A percentile compares a stretch with the other conserved stretches of the same genome.
phyloP scores from a whole-genome alignment of 176 grass and related monocot genomes.

The Stipa capillata region DNA sequence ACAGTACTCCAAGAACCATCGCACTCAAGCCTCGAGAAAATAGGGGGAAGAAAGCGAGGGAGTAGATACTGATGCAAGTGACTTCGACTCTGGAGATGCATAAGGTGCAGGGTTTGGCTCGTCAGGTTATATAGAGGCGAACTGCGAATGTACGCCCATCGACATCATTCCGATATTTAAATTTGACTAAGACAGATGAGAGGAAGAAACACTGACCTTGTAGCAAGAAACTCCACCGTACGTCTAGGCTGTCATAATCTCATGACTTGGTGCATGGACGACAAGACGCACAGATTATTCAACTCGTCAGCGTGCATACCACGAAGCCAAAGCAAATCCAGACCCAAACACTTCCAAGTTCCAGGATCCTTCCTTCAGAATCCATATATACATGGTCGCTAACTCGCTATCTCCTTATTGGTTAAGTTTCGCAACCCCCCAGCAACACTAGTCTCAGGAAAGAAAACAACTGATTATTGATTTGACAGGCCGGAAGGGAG shows the following conservation, averaged over 20 bases:
- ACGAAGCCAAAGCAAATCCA: neutral
- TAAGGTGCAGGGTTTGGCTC: no score
- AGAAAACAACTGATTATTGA: neutral
- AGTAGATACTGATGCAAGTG: no score
- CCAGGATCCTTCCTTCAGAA: no score
- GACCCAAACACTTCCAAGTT: neutral
- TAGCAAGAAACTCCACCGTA: neutral
- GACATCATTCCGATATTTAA: neutral
- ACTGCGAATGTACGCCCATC: neutral
- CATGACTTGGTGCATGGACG: neutral
- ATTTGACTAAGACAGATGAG: neutral
- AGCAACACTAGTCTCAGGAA: neutral
- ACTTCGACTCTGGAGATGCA: no score
- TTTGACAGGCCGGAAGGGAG: neutral
- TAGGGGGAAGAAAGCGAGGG: neutral
- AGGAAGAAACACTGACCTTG: neutral
- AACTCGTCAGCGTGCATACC: neutral
- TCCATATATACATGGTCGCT: no score
- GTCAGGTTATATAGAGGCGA: neutral
- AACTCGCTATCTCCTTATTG: no score
- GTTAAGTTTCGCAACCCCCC: no score
- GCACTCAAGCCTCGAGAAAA: neutral
- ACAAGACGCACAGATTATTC: neutral
- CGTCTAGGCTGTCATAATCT: neutral
- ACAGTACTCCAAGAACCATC: neutral